Conservation (phyloP, 2,329 filamentous ascomycete species). For the Coniella vitis region DNA sequence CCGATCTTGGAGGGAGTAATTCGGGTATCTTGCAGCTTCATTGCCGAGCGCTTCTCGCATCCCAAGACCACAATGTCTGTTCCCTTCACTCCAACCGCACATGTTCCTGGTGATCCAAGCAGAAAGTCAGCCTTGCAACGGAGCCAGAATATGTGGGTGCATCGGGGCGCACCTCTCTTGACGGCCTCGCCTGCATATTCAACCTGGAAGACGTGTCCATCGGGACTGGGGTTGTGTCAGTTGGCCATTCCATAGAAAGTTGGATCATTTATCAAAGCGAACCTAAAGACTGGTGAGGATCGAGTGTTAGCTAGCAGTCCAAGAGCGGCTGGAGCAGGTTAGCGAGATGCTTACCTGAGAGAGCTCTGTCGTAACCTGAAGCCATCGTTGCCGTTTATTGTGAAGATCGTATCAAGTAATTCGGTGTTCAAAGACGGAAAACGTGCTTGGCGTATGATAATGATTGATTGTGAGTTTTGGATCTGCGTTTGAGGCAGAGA, state of each 20-base stretch:
- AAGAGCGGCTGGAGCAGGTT: neutral
- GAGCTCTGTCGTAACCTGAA: conserved; percentile 97
- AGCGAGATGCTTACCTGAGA: conserved; percentile 68
- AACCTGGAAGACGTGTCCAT: conserved; percentile 99
- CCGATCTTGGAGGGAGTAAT: conserved; percentile 99
- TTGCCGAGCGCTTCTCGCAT: conserved; percentile 97
- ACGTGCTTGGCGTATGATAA: neutral
- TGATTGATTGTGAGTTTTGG: conserved; percentile 9
- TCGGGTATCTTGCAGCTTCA: conserved; percentile 98
- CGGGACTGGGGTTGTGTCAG: conserved; percentile 57
- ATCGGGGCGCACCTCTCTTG: conserved; percentile 69
- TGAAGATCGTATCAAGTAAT: neutral
- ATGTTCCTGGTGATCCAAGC: conserved; percentile 61
- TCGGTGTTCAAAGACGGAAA: neutral
- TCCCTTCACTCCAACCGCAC: conserved; percentile 96
- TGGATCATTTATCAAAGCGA: conserved; percentile 22
- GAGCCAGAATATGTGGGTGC: neutral
- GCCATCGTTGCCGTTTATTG: conserved; percentile 48
- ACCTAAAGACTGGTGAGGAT: conserved; percentile 70
- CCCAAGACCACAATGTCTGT: conserved; percentile 89
- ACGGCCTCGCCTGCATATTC: conserved; percentile 99
- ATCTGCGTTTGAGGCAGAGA: conserved; percentile 1
- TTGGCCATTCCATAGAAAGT: conserved; percentile 7
- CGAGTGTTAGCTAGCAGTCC: conserved; percentile 35
- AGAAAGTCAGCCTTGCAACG: conserved; percentile 4